Base-by-base conservation (phyloP, 2,329 filamentous ascomycete genomes). In the Parastagonospora avenae region DNA sequence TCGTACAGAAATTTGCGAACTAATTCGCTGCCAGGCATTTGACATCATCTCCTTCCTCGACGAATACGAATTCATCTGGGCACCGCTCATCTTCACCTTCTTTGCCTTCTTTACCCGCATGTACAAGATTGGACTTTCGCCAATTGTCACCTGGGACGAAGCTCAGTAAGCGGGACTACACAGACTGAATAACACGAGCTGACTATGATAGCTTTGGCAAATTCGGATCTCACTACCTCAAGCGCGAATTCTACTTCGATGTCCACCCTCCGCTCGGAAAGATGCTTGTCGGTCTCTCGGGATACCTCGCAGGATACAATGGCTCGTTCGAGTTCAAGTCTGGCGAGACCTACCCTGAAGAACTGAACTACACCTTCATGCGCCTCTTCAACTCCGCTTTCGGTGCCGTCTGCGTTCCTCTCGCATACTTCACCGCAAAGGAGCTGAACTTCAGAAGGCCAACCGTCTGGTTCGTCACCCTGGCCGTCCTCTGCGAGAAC, bases 251-350 rank as follows among this genome's bases (percentile, higher is more conserved):
- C 82, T 99, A 99, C 83, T 99, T 99, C 79, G 91, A 96, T 82
- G 89, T 95, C 51, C 91, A 96, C 76, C 94, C 94, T 60, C 94
- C 94, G 47, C 86, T 99, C 55, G 94, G 94, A 73, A 99, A 99
- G 82, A 97, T 99, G 86, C 86, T 99, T 49, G 93, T 99, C 64
- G 94, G 94, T 57, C 83, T 99, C 44, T 97, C 94, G 6, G 94
- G 94, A 72, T 96, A 95, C 71, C 83, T 99, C 55, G 95, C 93
- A 62, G 93, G 93, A 61, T 99, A 99, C 82, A 99, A 99, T 80
- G 94, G 94, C 51, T 95, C 93, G 4, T 99, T 99, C 77, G 94
- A 99, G 72, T 99, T 99, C 84, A 99, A 99, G 77, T 97, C 93
- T 46, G 94, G 94, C 73, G 94, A 97, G 71, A 92, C 85, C 47